Evolutionary conservation across 805 yeast genomes (phyloP).

Genomic region (Metschnikowia peoriensis): DNA sequence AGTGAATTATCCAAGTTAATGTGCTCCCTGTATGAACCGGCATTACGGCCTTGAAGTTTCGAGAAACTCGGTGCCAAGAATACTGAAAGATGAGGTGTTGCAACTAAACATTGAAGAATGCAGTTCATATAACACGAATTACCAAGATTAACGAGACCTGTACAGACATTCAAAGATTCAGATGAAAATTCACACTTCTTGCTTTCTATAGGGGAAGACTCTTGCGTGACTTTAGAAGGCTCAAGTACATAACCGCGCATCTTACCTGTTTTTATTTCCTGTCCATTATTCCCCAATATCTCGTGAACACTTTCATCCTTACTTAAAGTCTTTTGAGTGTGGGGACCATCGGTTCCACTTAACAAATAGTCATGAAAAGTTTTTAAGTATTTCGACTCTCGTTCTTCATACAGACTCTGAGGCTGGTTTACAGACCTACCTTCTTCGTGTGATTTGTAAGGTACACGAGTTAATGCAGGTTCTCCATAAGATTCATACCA

Average conservation of each 20-base stretch:
- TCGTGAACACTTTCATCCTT: neutral
- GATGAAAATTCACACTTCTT: neutral
- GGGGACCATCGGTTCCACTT: constrained; percentile 6
- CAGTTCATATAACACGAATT: constrained; percentile 95
- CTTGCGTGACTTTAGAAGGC: neutral
- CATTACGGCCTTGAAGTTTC: neutral
- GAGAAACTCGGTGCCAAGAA: constrained; percentile 48
- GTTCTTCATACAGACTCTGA: constrained; percentile 3
- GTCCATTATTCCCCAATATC: neutral
- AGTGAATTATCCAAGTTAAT: constrained; percentile 70
- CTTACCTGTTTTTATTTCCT: neutral
- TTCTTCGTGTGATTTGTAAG: neutral
- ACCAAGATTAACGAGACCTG: constrained; percentile 80
- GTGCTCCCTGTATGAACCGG: constrained; percentile 59
- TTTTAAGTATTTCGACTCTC: constrained; percentile 9
- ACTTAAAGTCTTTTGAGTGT: neutral
- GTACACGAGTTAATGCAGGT: constrained; percentile 8
- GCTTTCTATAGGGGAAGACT: neutral
- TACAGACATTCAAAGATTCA: constrained; percentile 26
- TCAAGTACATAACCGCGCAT: neutral
- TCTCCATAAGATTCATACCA: constrained; percentile 37
- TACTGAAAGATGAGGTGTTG: constrained; percentile 61
- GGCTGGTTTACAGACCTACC: constrained; percentile 17
- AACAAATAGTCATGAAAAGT: constrained; percentile 16
- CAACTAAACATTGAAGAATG: constrained; percentile 78